phyloP scores from a whole-genome alignment of 768 basidiomycete genomes.

The Mycena rebaudengoi region DNA sequence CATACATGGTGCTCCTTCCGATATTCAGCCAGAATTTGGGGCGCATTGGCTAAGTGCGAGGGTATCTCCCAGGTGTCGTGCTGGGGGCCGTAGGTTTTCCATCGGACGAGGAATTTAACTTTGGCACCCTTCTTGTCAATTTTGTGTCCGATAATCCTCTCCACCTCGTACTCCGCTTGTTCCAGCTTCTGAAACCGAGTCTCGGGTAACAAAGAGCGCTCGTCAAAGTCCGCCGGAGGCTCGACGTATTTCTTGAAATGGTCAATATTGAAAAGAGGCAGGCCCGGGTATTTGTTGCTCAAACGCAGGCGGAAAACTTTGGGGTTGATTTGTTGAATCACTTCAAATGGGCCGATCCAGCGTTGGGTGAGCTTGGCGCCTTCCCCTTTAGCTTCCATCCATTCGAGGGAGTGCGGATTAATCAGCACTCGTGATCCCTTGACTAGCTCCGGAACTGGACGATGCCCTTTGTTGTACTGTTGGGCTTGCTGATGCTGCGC shows the following conservation, averaged over 20 bases:
- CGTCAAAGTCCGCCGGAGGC: not conserved
- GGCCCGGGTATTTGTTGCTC: not conserved
- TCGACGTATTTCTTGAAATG: not conserved
- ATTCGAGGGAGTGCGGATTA: not conserved
- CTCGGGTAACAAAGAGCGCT: not conserved
- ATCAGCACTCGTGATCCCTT: not conserved
- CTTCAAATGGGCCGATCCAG: not conserved
- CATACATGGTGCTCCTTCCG: too few species aligned
- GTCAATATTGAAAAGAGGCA: not conserved
- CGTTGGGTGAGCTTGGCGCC: not conserved
- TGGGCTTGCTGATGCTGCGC: not conserved
- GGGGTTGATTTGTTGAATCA: not conserved
- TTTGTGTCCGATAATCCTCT: not conserved
- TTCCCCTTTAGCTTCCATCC: not conserved
- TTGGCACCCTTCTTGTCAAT: not conserved
- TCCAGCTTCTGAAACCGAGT: not conserved
- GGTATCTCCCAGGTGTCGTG: not conserved
- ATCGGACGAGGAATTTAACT: not conserved
- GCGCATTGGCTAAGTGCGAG: too few species aligned
- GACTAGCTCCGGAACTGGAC: not conserved
- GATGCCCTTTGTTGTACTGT: not conserved
- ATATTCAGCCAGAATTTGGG: too few species aligned
- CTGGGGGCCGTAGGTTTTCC: not conserved
- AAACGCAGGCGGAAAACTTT: not conserved
- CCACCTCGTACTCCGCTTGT: not conserved